A percentile compares a stretch with the other conserved stretches of the same genome.
Conservation (phyloP, 257 asterid species). For the Plantago ovata region DNA sequence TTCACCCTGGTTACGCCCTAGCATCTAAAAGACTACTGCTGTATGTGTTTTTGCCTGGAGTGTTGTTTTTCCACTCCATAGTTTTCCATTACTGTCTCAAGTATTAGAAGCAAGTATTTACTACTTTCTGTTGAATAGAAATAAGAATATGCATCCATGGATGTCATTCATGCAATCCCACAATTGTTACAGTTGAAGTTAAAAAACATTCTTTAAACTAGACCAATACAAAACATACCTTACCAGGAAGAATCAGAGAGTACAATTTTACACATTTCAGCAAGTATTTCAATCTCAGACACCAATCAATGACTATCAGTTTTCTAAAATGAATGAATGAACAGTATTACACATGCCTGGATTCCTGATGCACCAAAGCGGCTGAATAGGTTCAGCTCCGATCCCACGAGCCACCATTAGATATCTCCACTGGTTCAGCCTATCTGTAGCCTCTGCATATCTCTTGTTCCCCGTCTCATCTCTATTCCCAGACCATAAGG, state of each 20-base stretch:
- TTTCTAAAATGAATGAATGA: constrained; percentile 25
- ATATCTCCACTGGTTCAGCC: constrained; percentile 86
- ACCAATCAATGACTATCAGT: neutral
- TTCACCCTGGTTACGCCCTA: too few relatives aligned
- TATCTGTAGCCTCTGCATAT: constrained; percentile 71
- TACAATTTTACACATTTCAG: neutral
- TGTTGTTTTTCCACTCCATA: too few relatives aligned
- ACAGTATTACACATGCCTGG: constrained; percentile 87
- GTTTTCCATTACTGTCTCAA: too few relatives aligned
- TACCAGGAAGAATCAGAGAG: neutral
- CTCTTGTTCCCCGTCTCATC: constrained; percentile 69
- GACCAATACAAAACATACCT: too few relatives aligned
- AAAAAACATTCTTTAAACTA: too few relatives aligned
- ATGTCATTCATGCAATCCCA: too few relatives aligned
- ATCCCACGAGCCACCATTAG: constrained; percentile 79
- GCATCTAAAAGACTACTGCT: too few relatives aligned
- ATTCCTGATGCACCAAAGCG: constrained; percentile 88
- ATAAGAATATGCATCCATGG: too few relatives aligned
- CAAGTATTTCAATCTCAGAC: constrained; percentile 1
- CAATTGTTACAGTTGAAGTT: too few relatives aligned
- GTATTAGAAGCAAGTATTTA: too few relatives aligned
- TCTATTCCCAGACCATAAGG: constrained; percentile 83
- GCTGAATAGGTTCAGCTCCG: constrained; percentile 88
- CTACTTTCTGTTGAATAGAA: too few relatives aligned
- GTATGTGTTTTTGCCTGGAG: too few relatives aligned